phyloP scores from a whole-genome alignment of 768 basidiomycete species.

The Xerocomellus dryophilus region DNA sequence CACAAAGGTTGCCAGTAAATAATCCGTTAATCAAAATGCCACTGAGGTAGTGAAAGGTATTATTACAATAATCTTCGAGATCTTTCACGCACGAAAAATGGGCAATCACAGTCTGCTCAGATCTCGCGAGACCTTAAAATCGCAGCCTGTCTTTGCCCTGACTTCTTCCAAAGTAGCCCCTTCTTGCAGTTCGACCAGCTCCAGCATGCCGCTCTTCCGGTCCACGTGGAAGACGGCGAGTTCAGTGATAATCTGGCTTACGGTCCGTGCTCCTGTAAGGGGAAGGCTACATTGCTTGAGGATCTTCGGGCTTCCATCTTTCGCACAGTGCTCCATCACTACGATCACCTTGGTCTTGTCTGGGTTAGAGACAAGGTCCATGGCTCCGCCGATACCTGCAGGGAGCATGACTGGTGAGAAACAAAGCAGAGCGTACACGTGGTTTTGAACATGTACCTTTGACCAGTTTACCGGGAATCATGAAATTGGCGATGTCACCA shows the following conservation, averaged over 20 bases:
- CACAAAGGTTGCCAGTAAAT: no score
- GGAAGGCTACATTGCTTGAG: conserved; percentile 78
- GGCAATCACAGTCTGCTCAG: conserved; percentile 46
- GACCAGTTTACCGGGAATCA: conserved; percentile 94
- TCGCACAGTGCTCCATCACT: conserved; percentile 87
- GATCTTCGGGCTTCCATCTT: conserved; percentile 88
- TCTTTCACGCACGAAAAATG: neutral
- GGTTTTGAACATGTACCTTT: conserved; percentile 49
- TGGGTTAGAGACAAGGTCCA: conserved; percentile 96
- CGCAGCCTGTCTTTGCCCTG: conserved; percentile 80
- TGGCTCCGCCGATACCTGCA: conserved; percentile 89
- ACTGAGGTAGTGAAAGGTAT: conserved; percentile 1
- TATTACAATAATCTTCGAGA: conserved; percentile 3
- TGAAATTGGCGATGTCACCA: conserved; percentile 96
- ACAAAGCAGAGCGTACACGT: neutral
- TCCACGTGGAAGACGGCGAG: conserved; percentile 89
- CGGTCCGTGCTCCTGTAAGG: conserved; percentile 81
- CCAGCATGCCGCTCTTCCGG: conserved; percentile 65
- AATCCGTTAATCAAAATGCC: no score
- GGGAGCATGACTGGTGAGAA: conserved; percentile 6
- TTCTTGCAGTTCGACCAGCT: conserved; percentile 78
- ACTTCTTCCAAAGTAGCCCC: conserved; percentile 84
- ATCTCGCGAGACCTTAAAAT: conserved; percentile 60
- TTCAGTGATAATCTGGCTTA: conserved; percentile 92
- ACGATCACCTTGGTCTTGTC: conserved; percentile 91